phyloP scores from a whole-genome alignment of 345 rosid species.

The Pelargonium nanum region DNA sequence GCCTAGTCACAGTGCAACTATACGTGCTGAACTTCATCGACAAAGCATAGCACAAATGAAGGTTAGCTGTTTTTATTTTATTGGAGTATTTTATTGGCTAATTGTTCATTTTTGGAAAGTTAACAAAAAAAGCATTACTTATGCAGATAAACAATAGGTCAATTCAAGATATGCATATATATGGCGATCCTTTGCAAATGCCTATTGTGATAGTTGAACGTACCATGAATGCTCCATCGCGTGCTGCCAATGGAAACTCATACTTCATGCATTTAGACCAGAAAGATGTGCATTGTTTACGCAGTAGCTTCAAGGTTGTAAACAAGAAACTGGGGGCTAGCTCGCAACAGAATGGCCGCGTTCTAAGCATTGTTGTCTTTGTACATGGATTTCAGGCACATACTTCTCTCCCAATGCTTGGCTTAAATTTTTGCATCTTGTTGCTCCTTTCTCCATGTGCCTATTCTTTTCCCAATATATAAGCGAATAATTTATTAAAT shows the following conservation, averaged over 20 bases:
- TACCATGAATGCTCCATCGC: slow-evolving; percentile 75
- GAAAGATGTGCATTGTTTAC: neutral
- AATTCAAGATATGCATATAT: slow-evolving; percentile 87
- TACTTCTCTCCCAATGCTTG: neutral
- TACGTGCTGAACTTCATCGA: slow-evolving; percentile 90
- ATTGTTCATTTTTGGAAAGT: slow-evolving; percentile 5
- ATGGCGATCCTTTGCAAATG: slow-evolving; percentile 66
- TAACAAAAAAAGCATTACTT: slow-evolving; percentile 10
- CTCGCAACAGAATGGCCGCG: slow-evolving; percentile 27
- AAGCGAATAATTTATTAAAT: neutral
- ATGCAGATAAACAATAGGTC: slow-evolving; percentile 81
- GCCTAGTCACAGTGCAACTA: slow-evolving; percentile 78
- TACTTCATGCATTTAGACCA: slow-evolving; percentile 58
- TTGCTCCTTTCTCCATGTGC: neutral
- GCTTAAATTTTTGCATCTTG: neutral
- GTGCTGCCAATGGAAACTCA: slow-evolving; percentile 67
- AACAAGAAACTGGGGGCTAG: slow-evolving; percentile 8
- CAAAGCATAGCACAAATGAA: slow-evolving; percentile 92
- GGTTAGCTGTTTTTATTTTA: slow-evolving; percentile 30
- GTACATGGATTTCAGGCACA: slow-evolving; percentile 98
- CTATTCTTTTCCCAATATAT: neutral
- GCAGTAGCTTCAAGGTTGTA: neutral
- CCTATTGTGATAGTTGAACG: slow-evolving; percentile 79
- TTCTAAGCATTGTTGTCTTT: slow-evolving; percentile 65
- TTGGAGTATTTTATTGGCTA: slow-evolving; percentile 1